A percentile compares a stretch with the other conserved stretches of the same genome.
These are phyloP conservation scores for Penicillium daleae DNA, from an alignment of 495 filamentous ascomycete genomes.

Conservation along the genomic window DNA sequence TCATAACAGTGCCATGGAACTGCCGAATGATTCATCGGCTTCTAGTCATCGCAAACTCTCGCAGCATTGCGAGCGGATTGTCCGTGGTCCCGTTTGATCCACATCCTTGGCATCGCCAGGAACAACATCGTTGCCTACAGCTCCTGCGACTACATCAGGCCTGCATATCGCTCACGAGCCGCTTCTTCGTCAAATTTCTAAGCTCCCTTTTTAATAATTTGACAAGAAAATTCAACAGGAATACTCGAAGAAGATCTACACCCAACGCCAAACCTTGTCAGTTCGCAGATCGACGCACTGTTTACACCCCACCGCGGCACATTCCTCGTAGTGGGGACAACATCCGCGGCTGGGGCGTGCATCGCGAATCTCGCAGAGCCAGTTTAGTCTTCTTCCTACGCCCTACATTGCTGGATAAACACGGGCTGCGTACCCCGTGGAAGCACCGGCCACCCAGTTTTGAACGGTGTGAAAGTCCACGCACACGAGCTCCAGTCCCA, in stretches of 20 bases:
- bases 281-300: conserved; percentile 3
- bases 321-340: conserved; percentile 26
- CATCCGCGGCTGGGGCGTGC: conserved; percentile 4
- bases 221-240: background rate
- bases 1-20: conserved; percentile 5
- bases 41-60: conserved; percentile 10
- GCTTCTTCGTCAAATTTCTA: background rate
- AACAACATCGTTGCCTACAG: conserved; percentile 12
- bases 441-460: background rate
- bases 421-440: background rate
- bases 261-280: background rate
- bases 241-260: background rate
- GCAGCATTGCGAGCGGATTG: background rate
- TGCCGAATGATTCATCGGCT: conserved; percentile 11
- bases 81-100: conserved; percentile 6
- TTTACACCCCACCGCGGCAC: conserved; percentile 17
- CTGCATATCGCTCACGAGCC: background rate
- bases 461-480: background rate
- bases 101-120: conserved; percentile 12
- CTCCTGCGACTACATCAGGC: background rate
- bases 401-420: conserved; percentile 27
- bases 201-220: background rate
- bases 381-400: conserved; percentile 12
- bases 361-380: conserved; percentile 4
- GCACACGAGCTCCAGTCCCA: conserved; percentile 12